These are phyloP conservation scores for Alternaria triticina DNA, from an alignment of 2,329 filamentous ascomycete species.

Conservation along the genomic window DNA sequence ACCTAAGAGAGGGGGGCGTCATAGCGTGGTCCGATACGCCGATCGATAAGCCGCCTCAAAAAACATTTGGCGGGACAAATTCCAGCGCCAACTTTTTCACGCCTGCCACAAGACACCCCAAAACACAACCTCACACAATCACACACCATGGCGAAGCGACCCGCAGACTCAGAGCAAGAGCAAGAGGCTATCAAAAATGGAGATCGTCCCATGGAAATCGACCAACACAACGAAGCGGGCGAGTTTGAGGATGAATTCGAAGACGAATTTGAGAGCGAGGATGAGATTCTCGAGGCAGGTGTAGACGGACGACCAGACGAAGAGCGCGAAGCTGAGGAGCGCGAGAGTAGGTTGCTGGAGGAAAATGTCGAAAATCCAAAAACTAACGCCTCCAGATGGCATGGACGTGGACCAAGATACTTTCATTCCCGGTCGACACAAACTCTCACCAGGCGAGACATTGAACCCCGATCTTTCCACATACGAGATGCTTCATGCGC, in stretches of 20 bases:
- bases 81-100: slow-evolving; percentile 7
- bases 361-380: slow-evolving; percentile 19
- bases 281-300: slow-evolving; percentile 92
- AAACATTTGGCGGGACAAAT: slow-evolving; percentile 23
- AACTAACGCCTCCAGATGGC: slow-evolving; percentile 58
- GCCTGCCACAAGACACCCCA: slow-evolving; percentile 3
- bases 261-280: slow-evolving; percentile 87
- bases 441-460: slow-evolving; percentile 88
- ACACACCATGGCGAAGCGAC: slow-evolving; percentile 64
- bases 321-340: slow-evolving; percentile 89
- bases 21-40: slow-evolving; percentile 3
- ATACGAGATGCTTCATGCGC: slow-evolving; percentile 95
- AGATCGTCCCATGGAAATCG: slow-evolving; percentile 62
- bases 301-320: slow-evolving; percentile 92
- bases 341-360: slow-evolving; percentile 60
- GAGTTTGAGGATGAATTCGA: slow-evolving; percentile 97
- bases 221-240: slow-evolving; percentile 54
- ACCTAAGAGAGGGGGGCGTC: slow-evolving; percentile 7
- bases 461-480: slow-evolving; percentile 90
- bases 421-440: slow-evolving; percentile 93
- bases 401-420: slow-evolving; percentile 96
- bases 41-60: slow-evolving; percentile 22
- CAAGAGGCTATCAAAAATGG: slow-evolving; percentile 65
- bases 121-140: not conserved
- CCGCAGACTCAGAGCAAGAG: slow-evolving; percentile 60